Base-by-base conservation (phyloP, 1,284 basidiomycete species). In the Puccinia coronata region DNA sequence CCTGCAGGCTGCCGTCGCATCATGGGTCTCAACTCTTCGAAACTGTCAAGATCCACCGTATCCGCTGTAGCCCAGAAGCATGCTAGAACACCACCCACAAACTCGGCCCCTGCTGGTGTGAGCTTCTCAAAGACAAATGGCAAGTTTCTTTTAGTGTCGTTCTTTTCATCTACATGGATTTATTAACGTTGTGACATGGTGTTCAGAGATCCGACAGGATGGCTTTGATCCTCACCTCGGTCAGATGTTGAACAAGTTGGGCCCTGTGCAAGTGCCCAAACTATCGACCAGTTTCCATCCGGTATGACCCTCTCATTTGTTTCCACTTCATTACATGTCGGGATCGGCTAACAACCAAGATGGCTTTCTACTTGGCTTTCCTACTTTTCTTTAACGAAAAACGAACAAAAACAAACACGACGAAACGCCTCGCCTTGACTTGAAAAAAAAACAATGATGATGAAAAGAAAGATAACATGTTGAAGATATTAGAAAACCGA, bases 381-480 rank as follows among this genome's bases (percentile, higher is more conserved):
- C 31, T 20, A 20, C 61, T 31, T 59, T 75, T 34, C 47, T 43
- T 23, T 8, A 23, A n/a, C 25, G 4, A 53, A 34, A 39, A 41
- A 53, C 49, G 14, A 65, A 63, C 28, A 43, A 63, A 2, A 65
- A 28, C 1, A 2, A 31, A 61, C 51, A 75, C 28, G 31, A 65
- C 28, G 4, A 16, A 23, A 47, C 18, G 34, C 5, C 16, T 16
- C 28, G n/a, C 31, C 6, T 28, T 41, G 9, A 63, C 20, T 41
- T 1, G 41, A 31, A 55, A 57, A 39, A 47, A 53, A 23, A n/a
- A n/a, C n/a, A n/a, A n/a, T n/a, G n/a, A n/a, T n/a, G n/a, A n/a
- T n/a, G n/a, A n/a, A 55, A 23, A 80, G 67, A 80, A 39, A 59
- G 77, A 80, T 34, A 70, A 80, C 31, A 80, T 80, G 77, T 49